Percentiles rank a stretch among this genome's conserved stretches.
Evolutionary conservation across 2,329 filamentous ascomycete species (phyloP).

Genomic region (Penicillium sp.): DNA sequence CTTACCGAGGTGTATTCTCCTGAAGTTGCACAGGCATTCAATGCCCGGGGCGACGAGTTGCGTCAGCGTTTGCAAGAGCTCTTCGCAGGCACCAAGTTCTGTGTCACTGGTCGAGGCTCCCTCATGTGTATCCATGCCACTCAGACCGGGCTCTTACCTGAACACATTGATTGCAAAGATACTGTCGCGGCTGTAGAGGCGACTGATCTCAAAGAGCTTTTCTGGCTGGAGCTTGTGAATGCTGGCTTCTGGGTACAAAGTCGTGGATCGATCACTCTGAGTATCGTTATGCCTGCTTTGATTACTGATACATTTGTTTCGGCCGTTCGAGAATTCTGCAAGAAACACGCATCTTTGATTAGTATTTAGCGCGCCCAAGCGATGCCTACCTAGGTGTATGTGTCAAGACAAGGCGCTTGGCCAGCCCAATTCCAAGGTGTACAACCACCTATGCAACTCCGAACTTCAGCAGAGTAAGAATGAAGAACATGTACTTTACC

Average conservation of each 20-base stretch:
- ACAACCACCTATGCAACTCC: too few species aligned
- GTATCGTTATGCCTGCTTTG: constrained; percentile 4
- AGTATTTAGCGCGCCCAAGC: not conserved
- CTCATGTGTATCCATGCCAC: constrained; percentile 3
- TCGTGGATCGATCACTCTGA: constrained; percentile 7
- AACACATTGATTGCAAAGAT: constrained; percentile 5
- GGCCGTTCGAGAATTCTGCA: not conserved
- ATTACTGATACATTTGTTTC: not conserved
- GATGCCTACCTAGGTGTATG: too few species aligned
- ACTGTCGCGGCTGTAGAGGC: not conserved
- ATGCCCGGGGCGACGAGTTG: not conserved
- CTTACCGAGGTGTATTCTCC: constrained; percentile 1
- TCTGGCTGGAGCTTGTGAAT: constrained; percentile 8
- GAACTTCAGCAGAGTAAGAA: too few species aligned
- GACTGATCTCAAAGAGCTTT: constrained; percentile 6
- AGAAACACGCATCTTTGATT: not conserved
- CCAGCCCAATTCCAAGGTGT: too few species aligned
- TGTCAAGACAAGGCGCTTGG: too few species aligned
- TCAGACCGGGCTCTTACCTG: not conserved
- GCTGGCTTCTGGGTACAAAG: constrained; percentile 6
- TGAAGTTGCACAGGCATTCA: not conserved
- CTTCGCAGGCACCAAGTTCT: not conserved
- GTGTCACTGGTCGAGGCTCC: not conserved
- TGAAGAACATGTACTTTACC: too few species aligned
- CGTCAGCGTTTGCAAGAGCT: not conserved